Evolutionary conservation across 2,329 filamentous ascomycete genomes (phyloP).

Genomic region (Colletotrichum destructivum): DNA sequence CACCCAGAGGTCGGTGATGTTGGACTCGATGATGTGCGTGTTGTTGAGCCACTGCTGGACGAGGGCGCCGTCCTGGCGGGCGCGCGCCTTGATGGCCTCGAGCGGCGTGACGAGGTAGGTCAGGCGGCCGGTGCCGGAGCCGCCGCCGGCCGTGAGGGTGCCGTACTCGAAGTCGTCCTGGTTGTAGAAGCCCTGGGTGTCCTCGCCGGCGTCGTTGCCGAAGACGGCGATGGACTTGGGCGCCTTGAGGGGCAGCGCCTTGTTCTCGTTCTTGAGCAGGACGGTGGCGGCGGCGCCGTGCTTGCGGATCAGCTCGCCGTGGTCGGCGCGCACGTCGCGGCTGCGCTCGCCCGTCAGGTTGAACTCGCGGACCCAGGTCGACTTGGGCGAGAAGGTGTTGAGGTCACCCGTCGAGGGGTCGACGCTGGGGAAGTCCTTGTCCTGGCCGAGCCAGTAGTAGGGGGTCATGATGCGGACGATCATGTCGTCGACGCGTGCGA

Average conservation of each 20-base stretch:
- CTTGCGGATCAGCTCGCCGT: slow-evolving; percentile 69
- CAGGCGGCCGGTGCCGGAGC: slow-evolving; percentile 69
- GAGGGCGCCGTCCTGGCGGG: slow-evolving; percentile 57
- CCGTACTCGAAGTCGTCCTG: slow-evolving; percentile 74
- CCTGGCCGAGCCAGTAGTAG: slow-evolving; percentile 66
- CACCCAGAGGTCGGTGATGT: slow-evolving; percentile 62
- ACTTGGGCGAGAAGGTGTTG: slow-evolving; percentile 64
- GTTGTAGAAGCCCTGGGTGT: slow-evolving; percentile 76
- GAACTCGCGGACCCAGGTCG: slow-evolving; percentile 59
- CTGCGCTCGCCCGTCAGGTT: slow-evolving; percentile 67
- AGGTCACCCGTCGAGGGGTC: slow-evolving; percentile 64
- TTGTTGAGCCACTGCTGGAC: slow-evolving; percentile 63
- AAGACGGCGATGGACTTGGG: slow-evolving; percentile 72
- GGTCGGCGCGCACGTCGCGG: slow-evolving; percentile 66
- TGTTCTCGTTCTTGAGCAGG: slow-evolving; percentile 79
- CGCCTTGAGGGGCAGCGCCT: slow-evolving; percentile 71
- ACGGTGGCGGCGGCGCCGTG: slow-evolving; percentile 72
- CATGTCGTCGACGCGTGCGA: slow-evolving; percentile 62
- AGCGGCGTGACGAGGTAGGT: slow-evolving; percentile 78
- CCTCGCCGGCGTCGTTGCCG: slow-evolving; percentile 75
- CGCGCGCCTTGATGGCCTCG: slow-evolving; percentile 69
- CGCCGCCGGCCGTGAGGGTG: slow-evolving; percentile 72
- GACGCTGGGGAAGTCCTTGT: slow-evolving; percentile 60
- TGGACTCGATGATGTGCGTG: slow-evolving; percentile 55
- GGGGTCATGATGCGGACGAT: slow-evolving; percentile 68